phyloP scores from a whole-genome alignment of 164 flowering plant species.

The Chimonanthus praecox region DNA sequence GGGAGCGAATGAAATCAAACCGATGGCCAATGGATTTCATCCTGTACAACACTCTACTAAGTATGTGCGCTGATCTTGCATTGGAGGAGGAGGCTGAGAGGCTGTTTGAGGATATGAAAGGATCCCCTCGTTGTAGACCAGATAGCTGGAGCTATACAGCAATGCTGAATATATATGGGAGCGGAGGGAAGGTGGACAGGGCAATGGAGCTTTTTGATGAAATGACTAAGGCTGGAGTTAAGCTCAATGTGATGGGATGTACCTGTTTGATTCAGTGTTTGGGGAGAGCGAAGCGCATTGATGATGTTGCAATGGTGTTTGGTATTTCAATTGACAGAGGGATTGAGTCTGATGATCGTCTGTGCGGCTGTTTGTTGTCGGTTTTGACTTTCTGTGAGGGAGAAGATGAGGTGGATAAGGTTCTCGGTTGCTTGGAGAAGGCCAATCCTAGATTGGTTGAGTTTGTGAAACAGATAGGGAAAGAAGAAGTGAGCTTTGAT shows the following conservation, averaged over 20 bases:
- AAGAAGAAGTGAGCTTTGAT: slow-evolving; percentile 35
- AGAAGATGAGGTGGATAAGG: slow-evolving; percentile 46
- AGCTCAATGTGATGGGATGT: slow-evolving; percentile 79
- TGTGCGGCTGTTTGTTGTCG: slow-evolving; percentile 81
- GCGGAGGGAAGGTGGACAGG: slow-evolving; percentile 66
- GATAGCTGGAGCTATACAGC: slow-evolving; percentile 93
- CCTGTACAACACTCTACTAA: slow-evolving; percentile 76
- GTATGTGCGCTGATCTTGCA: slow-evolving; percentile 97
- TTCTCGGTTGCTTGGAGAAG: slow-evolving; percentile 48
- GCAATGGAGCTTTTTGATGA: slow-evolving; percentile 73
- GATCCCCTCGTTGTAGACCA: slow-evolving; percentile 42
- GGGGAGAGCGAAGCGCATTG: slow-evolving; percentile 61
- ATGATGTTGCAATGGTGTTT: slow-evolving; percentile 67
- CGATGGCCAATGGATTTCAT: slow-evolving; percentile 85
- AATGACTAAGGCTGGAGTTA: slow-evolving; percentile 46
- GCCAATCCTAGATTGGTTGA: slow-evolving; percentile 51
- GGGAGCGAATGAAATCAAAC: slow-evolving; percentile 71
- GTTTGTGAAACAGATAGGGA: slow-evolving; percentile 4
- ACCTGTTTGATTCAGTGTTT: slow-evolving; percentile 88
- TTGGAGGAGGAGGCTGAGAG: slow-evolving; percentile 78
- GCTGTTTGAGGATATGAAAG: slow-evolving; percentile 77
- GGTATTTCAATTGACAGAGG: slow-evolving; percentile 40
- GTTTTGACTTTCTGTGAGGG: slow-evolving; percentile 56
- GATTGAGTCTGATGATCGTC: slow-evolving; percentile 69
- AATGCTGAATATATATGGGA: slow-evolving; percentile 84